phyloP scores from a whole-genome alignment of 176 grass and related monocot species.

The Bothriochloa decipiens region DNA sequence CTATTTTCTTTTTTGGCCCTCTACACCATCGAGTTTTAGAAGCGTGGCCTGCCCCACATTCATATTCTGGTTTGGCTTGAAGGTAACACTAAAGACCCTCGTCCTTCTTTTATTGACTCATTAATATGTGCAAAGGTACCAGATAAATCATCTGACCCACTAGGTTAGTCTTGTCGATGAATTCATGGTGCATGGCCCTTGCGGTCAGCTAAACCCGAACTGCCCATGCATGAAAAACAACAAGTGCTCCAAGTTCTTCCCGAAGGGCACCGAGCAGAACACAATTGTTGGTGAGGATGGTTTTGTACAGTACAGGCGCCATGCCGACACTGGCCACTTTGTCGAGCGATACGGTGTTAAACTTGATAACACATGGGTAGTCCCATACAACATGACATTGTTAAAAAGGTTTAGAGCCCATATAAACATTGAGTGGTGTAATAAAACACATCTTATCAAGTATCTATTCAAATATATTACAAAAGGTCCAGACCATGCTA shows the following conservation, averaged over 20 bases:
- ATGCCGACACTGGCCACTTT: too few species aligned
- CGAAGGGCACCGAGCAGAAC: too few species aligned
- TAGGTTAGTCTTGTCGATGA: conserved; percentile 12
- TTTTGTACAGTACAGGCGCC: too few species aligned
- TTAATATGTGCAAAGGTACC: neutral
- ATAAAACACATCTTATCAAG: conserved; percentile 10
- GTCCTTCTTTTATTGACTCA: neutral
- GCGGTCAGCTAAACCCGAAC: too few species aligned
- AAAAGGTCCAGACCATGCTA: neutral
- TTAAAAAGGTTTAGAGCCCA: neutral
- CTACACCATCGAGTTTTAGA: neutral
- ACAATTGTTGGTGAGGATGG: too few species aligned
- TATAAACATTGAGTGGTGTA: neutral
- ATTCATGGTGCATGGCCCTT: conserved; percentile 28
- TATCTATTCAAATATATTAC: conserved; percentile 33
- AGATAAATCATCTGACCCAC: neutral
- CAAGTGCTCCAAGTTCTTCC: conserved; percentile 1
- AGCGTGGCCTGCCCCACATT: neutral
- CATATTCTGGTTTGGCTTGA: conserved; percentile 23
- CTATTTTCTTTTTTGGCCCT: neutral
- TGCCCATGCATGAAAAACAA: neutral
- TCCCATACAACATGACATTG: neutral
- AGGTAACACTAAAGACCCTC: conserved; percentile 11
- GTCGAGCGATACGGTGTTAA: too few species aligned
- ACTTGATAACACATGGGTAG: neutral